A percentile compares a stretch with the other conserved stretches of the same genome.
Evolutionary conservation across 345 rosid genomes (phyloP).

Genomic region (Aquilaria malaccensis): DNA sequence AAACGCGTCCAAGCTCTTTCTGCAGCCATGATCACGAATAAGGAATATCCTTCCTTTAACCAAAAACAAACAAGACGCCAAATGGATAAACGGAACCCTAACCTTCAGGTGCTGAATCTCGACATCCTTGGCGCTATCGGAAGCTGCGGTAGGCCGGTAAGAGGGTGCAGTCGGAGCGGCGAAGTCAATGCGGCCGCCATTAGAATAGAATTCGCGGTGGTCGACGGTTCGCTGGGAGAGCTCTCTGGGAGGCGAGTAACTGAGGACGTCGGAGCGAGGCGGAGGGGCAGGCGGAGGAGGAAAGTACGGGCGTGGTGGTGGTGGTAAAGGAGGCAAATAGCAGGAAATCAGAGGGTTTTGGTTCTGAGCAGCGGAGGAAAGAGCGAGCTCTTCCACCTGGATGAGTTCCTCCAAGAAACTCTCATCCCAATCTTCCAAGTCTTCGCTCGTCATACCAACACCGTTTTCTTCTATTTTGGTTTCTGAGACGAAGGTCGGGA

Average conservation of each 20-base stretch:
- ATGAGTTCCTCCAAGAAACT: slow-evolving; percentile 38
- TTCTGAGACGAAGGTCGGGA: too few relatives aligned
- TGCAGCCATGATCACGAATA: slow-evolving; percentile 23
- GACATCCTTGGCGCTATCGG: slow-evolving; percentile 32
- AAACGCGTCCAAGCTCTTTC: slow-evolving; percentile 54
- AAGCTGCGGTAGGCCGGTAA: slow-evolving; percentile 9
- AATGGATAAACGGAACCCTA: slow-evolving; percentile 8
- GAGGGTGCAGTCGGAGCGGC: slow-evolving; percentile 19
- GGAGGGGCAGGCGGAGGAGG: slow-evolving; percentile 11
- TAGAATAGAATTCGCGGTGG: not conserved
- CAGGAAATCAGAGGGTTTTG: slow-evolving; percentile 12
- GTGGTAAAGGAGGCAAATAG: not conserved
- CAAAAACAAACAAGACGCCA: not conserved
- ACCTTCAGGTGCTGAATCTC: slow-evolving; percentile 72
- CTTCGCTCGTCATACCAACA: slow-evolving; percentile 17
- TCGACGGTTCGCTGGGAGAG: slow-evolving; percentile 48
- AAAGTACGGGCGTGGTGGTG: slow-evolving; percentile 10
- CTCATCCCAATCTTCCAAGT: slow-evolving; percentile 52
- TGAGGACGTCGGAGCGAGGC: slow-evolving; percentile 12
- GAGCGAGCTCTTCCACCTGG: slow-evolving; percentile 34
- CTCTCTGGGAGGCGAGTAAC: slow-evolving; percentile 74
- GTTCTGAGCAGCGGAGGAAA: slow-evolving; percentile 17
- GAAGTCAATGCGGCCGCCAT: slow-evolving; percentile 5
- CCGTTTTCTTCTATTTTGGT: too few relatives aligned
- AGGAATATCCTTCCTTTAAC: not conserved